A percentile compares a stretch with the other conserved stretches of the same genome.
Evolutionary conservation across 2,329 filamentous ascomycete species (phyloP).

Genomic region (Keithomyces neogunnii): DNA sequence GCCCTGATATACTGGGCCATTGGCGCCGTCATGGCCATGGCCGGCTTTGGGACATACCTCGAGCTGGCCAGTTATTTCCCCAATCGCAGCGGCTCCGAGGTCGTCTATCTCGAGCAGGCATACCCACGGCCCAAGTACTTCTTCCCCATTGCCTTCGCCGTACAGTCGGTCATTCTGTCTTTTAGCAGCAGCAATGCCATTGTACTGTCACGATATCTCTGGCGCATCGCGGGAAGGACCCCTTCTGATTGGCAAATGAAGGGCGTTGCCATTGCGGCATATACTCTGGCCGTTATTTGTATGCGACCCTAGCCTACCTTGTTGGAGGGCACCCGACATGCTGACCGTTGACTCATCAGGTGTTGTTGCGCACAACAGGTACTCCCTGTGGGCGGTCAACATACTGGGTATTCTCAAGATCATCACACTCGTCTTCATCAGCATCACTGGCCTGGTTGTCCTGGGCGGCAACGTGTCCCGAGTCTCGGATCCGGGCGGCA

Average conservation of each 20-base stretch:
- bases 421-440: constrained; percentile 53
- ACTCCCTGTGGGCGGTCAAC: constrained; percentile 48
- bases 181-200: constrained; percentile 60
- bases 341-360: constrained; percentile 8
- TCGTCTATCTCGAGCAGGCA: constrained; percentile 60
- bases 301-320: constrained; percentile 15
- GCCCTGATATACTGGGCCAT: constrained; percentile 57
- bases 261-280: constrained; percentile 56
- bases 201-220: constrained; percentile 56
- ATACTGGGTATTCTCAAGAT: constrained; percentile 51
- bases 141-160: constrained; percentile 55
- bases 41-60: constrained; percentile 51
- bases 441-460: constrained; percentile 53
- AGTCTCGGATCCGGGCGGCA: constrained; percentile 23
- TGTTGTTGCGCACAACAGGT: constrained; percentile 46
- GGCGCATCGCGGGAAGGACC: constrained; percentile 40
- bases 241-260: constrained; percentile 57
- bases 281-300: constrained; percentile 50
- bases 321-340: background rate
- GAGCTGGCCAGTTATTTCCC: constrained; percentile 59
- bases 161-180: constrained; percentile 54
- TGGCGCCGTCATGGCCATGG: constrained; percentile 48
- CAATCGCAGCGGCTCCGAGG: constrained; percentile 56
- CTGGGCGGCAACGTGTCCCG: constrained; percentile 30
- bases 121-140: constrained; percentile 57